Percentiles rank a stretch among this genome's conserved stretches.
Evolutionary conservation across 2,329 filamentous ascomycete species (phyloP).

Genomic region (Ophiognomonia clavigignenti-juglandacearum): DNA sequence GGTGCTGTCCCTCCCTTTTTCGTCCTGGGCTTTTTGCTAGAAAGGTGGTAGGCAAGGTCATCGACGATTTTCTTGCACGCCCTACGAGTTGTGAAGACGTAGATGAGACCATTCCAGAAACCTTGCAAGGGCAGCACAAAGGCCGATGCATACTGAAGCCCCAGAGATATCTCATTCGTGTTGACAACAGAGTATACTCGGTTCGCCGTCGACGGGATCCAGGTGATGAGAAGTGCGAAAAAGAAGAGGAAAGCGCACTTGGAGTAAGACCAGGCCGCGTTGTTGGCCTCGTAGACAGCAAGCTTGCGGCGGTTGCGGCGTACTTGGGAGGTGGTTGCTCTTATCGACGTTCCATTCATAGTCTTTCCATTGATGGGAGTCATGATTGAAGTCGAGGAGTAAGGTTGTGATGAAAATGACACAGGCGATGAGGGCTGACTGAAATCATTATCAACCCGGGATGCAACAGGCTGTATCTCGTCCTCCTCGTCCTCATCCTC

Average conservation of each 20-base stretch:
- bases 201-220: conserved; percentile 75
- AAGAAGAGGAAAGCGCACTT: conserved; percentile 70
- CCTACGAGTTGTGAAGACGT: conserved; percentile 62
- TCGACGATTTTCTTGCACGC: conserved; percentile 49
- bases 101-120: conserved; percentile 80
- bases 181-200: conserved; percentile 66
- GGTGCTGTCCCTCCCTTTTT: not conserved
- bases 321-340: not conserved
- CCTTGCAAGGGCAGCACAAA: conserved; percentile 77
- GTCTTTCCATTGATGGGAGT: not conserved
- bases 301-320: conserved; percentile 26
- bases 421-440: not conserved
- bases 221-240: conserved; percentile 64
- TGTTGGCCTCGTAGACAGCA: conserved; percentile 49
- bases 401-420: not conserved
- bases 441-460: conserved; percentile 17
- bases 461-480: not conserved
- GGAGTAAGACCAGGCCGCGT: conserved; percentile 63
- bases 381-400: not conserved
- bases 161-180: conserved; percentile 44
- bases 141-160: conserved; percentile 65
- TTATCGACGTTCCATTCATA: not conserved
- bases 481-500: not conserved
- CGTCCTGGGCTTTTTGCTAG: not conserved
- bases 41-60: conserved; percentile 23